Base-by-base conservation (phyloP, 495 filamentous ascomycete genomes). In the Penicillium waksmanii region DNA sequence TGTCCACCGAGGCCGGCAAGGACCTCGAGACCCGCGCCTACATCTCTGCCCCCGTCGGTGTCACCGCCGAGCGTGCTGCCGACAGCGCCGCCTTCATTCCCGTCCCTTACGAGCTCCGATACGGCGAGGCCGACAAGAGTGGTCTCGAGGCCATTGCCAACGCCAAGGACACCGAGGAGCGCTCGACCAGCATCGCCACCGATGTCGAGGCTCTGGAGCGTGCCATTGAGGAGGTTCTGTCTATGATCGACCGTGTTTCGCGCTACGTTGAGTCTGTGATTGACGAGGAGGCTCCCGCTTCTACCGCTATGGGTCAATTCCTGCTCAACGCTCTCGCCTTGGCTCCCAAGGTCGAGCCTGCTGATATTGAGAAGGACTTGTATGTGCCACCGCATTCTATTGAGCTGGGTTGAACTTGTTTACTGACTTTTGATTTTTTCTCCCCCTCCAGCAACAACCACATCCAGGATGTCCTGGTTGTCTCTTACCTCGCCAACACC, bases 1-100 rank as follows among this genome's bases (percentile, higher is more conserved):
- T 98, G 54, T 91, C 87, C 47, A 97, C 94, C 50, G 87, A 89
- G 58, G 83, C 94, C 31, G 92, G 92, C 62, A 79, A 90, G 72
- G 86, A 93, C 63, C 88, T 97, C 65, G 87, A 90, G 70, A 89
- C 91, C 19, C 83, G 89, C 63, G 91, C 93, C 49, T 98, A 98
- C 75, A 96, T 98, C 71, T 92, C 88, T 49, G 90, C 93, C 48
- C 91, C 95, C 23, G 93, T 98, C 50, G 96, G 96, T 65, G 92
- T 97, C 52, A 97, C 92, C 63, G 84, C 92, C 51, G 95, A 98
- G 77, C 87, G 95, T 66, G 93, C 95, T 56, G 89, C 92, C 55
- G 95, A 98, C 78, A 92, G 88, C 67, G 96, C 93, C 70, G 85
- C 96, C 34, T 98, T 98, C 80, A 93, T 97, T 63, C 93, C 94